Conservation (phyloP, 495 filamentous ascomycete genomes). For the Podospora pseudopauciseta region DNA sequence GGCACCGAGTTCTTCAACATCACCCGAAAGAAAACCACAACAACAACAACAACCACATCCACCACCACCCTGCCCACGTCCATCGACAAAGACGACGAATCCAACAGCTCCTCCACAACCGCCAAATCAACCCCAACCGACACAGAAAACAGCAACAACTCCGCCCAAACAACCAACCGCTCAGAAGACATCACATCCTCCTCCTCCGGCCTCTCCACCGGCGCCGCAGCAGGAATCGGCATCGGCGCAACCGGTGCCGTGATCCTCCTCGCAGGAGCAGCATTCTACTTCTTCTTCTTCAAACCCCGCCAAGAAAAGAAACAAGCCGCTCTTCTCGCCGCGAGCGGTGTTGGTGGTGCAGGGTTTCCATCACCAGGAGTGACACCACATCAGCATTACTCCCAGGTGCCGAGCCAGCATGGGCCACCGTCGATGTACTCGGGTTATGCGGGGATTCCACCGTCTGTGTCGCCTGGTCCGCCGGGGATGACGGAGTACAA, state of each 20-base stretch:
- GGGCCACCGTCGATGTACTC: not conserved
- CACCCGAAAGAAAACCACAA: not conserved
- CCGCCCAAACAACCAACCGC: not conserved
- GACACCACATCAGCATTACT: not conserved
- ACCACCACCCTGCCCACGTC: not conserved
- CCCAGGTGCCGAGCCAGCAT: not conserved
- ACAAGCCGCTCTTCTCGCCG: not conserved
- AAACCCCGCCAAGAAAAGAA: not conserved
- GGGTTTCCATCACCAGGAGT: not conserved
- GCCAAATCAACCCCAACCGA: not conserved
- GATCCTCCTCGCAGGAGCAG: not conserved
- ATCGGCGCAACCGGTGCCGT: not conserved
- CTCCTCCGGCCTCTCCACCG: not conserved
- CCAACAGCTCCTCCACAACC: not conserved
- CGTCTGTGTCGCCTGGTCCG: not conserved
- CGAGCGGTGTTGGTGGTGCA: not conserved
- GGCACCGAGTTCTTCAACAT: not conserved
- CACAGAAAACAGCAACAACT: not conserved
- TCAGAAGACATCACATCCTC: not conserved
- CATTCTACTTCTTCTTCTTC: not conserved
- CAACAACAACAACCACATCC: not conserved
- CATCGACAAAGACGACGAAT: not conserved
- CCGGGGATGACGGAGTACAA: not conserved
- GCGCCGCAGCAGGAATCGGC: not conserved
- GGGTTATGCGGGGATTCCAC: not conserved